phyloP scores from a whole-genome alignment of 2,329 filamentous ascomycete genomes.

The Trichoderma pleuroti region DNA sequence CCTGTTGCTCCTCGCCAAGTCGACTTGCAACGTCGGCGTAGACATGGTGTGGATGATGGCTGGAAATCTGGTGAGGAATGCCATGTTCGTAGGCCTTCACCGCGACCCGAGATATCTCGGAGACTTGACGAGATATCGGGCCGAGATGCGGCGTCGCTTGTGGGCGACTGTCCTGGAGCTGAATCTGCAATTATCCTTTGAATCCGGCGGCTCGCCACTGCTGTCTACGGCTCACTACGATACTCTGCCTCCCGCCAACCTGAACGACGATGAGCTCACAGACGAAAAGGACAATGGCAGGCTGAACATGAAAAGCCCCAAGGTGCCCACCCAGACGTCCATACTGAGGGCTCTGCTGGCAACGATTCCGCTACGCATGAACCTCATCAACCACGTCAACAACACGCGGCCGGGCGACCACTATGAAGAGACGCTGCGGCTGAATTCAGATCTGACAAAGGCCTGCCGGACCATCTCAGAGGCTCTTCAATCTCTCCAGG shows the following conservation, averaged over 20 bases:
- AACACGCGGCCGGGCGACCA: conserved; percentile 41
- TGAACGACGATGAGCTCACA: conserved; percentile 49
- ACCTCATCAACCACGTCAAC: conserved; percentile 45
- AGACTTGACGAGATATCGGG: conserved; percentile 44
- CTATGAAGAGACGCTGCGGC: conserved; percentile 46
- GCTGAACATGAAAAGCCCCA: conserved; percentile 9
- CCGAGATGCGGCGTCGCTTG: conserved; percentile 53
- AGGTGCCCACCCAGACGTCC: conserved; percentile 43
- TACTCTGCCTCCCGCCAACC: conserved; percentile 46
- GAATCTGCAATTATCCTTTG: conserved; percentile 48
- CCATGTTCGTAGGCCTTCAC: conserved; percentile 57
- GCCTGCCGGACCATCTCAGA: conserved; percentile 35
- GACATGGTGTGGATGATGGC: conserved; percentile 52
- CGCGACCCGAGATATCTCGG: conserved; percentile 51
- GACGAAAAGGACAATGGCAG: conserved; percentile 33
- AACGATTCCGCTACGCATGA: conserved; percentile 43
- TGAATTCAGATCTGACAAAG: conserved; percentile 44
- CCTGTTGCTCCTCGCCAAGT: conserved; percentile 48
- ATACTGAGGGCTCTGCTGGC: conserved; percentile 45
- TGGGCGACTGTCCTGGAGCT: conserved; percentile 57
- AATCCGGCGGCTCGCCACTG: conserved; percentile 49
- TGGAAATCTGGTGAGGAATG: conserved; percentile 49
- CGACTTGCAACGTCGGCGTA: conserved; percentile 44
- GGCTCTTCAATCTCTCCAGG: conserved; percentile 35
- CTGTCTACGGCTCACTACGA: conserved; percentile 48